phyloP scores from a whole-genome alignment of 2,329 filamentous ascomycete genomes.

The Hypomyces rosellus region DNA sequence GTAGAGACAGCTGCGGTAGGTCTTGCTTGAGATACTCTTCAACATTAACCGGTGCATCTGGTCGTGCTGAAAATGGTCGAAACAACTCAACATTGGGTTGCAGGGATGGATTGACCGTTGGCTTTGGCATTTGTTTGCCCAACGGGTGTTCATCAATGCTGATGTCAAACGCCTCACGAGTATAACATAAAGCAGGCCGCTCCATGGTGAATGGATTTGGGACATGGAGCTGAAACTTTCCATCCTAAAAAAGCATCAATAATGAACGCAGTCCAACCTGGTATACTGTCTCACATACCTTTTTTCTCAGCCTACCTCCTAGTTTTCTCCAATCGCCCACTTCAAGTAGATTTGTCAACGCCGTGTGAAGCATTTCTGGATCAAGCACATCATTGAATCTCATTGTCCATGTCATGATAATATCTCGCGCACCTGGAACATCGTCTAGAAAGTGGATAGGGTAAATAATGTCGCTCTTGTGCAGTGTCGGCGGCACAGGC shows the following conservation, averaged over 20 bases:
- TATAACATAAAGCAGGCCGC: constrained; percentile 34
- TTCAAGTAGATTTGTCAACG: constrained; percentile 13
- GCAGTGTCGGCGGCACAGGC: too few relatives aligned
- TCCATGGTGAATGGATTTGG: constrained; percentile 21
- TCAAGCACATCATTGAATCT: constrained; percentile 22
- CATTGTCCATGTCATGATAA: constrained; percentile 12
- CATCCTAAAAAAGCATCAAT: too few relatives aligned
- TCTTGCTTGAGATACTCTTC: constrained; percentile 35
- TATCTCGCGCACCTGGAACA: constrained; percentile 11
- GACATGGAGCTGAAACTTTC: constrained; percentile 20
- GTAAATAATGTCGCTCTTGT: not conserved
- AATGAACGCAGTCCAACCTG: too few relatives aligned
- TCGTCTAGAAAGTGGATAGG: constrained; percentile 18
- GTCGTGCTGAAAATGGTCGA: not conserved
- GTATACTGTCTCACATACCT: constrained; percentile 11
- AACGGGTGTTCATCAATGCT: constrained; percentile 32
- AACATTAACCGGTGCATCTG: constrained; percentile 19
- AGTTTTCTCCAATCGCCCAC: constrained; percentile 21
- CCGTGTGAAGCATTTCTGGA: constrained; percentile 14
- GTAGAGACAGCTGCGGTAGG: constrained; percentile 38
- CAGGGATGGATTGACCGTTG: constrained; percentile 18
- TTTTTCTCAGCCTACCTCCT: constrained; percentile 16
- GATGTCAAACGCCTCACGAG: constrained; percentile 28
- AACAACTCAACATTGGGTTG: not conserved
- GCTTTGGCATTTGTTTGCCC: not conserved